Conservation (phyloP, 2,329 filamentous ascomycete genomes). For the Colletotrichum cuscutae region DNA sequence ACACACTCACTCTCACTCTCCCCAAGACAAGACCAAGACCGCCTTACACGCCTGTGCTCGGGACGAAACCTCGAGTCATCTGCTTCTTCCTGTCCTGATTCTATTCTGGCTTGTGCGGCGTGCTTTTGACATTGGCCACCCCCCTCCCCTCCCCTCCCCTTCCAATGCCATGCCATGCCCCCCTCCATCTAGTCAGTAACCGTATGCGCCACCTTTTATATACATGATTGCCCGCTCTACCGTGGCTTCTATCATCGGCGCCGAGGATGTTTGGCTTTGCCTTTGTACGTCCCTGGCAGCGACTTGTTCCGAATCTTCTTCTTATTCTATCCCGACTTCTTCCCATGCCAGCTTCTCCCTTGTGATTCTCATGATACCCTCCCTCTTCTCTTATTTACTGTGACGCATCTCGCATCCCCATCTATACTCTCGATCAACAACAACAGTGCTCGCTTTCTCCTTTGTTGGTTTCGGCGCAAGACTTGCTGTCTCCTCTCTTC, state of each 20-base stretch:
- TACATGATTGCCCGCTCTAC: slow-evolving; percentile 11
- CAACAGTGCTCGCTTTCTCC: not conserved
- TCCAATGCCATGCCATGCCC: not conserved
- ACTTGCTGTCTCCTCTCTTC: slow-evolving; percentile 4
- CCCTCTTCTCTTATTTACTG: not conserved
- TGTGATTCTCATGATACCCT: slow-evolving; percentile 16
- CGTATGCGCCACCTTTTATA: slow-evolving; percentile 29
- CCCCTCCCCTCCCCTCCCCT: not conserved
- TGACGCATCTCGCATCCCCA: not conserved
- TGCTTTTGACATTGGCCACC: slow-evolving; percentile 11
- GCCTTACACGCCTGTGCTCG: slow-evolving; percentile 1
- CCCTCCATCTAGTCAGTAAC: not conserved
- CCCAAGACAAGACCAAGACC: not conserved
- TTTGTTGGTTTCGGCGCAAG: not conserved
- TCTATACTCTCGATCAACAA: not conserved
- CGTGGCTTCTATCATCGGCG: slow-evolving; percentile 35
- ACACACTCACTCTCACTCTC: not conserved
- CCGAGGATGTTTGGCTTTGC: slow-evolving; percentile 35
- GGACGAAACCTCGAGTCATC: slow-evolving; percentile 30
- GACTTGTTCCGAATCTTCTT: slow-evolving; percentile 31
- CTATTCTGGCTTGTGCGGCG: slow-evolving; percentile 30
- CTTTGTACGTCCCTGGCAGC: slow-evolving; percentile 23
- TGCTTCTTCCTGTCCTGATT: slow-evolving; percentile 7
- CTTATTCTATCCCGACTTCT: slow-evolving; percentile 23
- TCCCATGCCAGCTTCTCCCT: not conserved